phyloP scores from a whole-genome alignment of 1,284 basidiomycete species.

The Vanrija sp. region DNA sequence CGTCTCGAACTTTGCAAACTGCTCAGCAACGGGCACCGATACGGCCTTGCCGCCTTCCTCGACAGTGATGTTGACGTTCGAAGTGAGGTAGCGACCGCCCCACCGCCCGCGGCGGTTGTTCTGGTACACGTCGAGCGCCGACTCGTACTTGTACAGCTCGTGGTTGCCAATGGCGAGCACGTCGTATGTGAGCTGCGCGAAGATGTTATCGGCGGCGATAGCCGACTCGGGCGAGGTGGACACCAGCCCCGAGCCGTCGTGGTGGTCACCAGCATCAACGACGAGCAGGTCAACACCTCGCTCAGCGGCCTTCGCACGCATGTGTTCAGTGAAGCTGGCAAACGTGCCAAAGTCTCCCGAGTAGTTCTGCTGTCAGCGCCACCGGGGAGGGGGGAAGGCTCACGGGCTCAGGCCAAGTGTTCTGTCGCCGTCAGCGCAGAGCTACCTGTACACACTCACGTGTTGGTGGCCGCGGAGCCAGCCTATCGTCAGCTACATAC shows the following conservation, averaged over 20 bases:
- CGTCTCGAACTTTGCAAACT: constrained; percentile 71
- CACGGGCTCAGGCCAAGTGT: constrained; percentile 50
- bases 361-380: constrained; percentile 37
- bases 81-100: constrained; percentile 70
- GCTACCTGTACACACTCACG: constrained; percentile 24
- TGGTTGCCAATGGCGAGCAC: constrained; percentile 83
- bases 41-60: constrained; percentile 53
- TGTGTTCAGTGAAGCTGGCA: constrained; percentile 71
- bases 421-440: constrained; percentile 24
- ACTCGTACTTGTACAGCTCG: constrained; percentile 74
- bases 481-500: constrained; percentile 24
- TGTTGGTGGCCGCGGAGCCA: constrained; percentile 49
- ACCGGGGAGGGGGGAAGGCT: constrained; percentile 4
- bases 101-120: constrained; percentile 57
- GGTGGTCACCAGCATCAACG: constrained; percentile 56
- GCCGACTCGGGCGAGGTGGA: constrained; percentile 54
- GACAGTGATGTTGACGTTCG: constrained; percentile 78
- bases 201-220: constrained; percentile 70
- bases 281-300: constrained; percentile 45
- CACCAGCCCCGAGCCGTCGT: constrained; percentile 59
- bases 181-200: constrained; percentile 74
- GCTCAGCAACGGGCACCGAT: constrained; percentile 51
- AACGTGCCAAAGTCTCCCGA: constrained; percentile 73
- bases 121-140: constrained; percentile 62
- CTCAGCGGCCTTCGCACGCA: constrained; percentile 63